A percentile compares a stretch with the other conserved stretches of the same genome.
These are phyloP conservation scores for Lepidium africanum DNA, from an alignment of 345 rosid species.

Conservation along the genomic window DNA sequence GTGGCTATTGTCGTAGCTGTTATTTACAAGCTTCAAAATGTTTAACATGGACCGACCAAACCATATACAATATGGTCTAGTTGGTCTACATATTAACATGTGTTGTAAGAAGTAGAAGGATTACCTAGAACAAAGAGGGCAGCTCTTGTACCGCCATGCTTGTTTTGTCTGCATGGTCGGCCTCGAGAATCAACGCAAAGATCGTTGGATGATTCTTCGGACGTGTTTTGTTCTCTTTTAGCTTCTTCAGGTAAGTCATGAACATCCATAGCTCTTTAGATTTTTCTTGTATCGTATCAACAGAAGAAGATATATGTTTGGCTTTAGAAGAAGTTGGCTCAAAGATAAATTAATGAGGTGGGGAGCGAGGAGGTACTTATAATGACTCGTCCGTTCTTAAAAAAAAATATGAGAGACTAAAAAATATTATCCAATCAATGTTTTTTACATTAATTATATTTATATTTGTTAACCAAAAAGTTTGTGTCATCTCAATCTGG, in stretches of 20 bases:
- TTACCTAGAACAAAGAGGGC: conserved; percentile 67
- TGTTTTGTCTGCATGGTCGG: conserved; percentile 42
- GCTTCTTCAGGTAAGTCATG: conserved; percentile 27
- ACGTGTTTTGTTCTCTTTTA: conserved; percentile 17
- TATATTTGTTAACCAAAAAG: no score
- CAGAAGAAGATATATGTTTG: conserved; percentile 5
- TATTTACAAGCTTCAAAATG: neutral
- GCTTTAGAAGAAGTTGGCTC: conserved; percentile 20
- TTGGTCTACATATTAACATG: neutral
- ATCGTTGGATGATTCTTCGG: conserved; percentile 26
- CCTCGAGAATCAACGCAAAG: conserved; percentile 56
- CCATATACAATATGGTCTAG: neutral
- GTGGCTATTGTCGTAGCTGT: no score
- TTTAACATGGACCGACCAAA: neutral
- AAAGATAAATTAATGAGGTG: conserved; percentile 17
- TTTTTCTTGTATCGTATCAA: neutral
- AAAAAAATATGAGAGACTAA: neutral
- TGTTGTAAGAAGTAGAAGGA: neutral
- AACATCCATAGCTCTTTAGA: conserved; percentile 16
- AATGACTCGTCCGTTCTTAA: conserved; percentile 12
- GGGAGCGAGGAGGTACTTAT: conserved; percentile 26
- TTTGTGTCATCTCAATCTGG: no score
- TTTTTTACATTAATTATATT: neutral
- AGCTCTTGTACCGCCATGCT: conserved; percentile 67
- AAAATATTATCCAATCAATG: neutral